These are phyloP conservation scores for Cladosporium austrohemisphaericum DNA, from an alignment of 2,329 filamentous ascomycete species.

Conservation along the genomic window DNA sequence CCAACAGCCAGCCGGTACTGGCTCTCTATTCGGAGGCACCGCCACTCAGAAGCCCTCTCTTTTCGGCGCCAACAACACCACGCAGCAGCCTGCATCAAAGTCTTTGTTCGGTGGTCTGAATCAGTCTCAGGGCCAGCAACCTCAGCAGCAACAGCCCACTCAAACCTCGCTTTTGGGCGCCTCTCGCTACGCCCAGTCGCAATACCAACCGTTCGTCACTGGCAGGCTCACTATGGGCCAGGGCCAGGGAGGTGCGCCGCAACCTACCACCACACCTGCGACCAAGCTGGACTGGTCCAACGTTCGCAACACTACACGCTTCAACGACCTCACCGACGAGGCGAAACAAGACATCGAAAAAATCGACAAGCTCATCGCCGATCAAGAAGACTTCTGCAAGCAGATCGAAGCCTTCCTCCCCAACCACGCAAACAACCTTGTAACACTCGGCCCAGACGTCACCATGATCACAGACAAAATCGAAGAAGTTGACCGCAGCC, in stretches of 20 bases:
- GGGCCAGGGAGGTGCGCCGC: conserved; percentile 36
- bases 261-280: conserved; percentile 51
- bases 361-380: conserved; percentile 76
- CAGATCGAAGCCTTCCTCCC: conserved; percentile 67
- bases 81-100: conserved; percentile 10
- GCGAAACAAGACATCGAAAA: conserved; percentile 73
- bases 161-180: conserved; percentile 26
- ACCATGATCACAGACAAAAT: conserved; percentile 59
- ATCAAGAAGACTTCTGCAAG: conserved; percentile 71
- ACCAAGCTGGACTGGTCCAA: conserved; percentile 75
- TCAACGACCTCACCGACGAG: conserved; percentile 81
- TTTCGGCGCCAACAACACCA: conserved; percentile 12
- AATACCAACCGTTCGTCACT: conserved; percentile 27
- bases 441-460: conserved; percentile 63
- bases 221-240: conserved; percentile 46
- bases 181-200: conserved; percentile 22
- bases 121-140: conserved; percentile 23
- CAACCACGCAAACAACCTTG: conserved; percentile 59
- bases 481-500: conserved; percentile 59
- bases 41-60: conserved; percentile 20
- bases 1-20: neutral
- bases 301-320: conserved; percentile 82
- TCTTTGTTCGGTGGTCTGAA: conserved; percentile 19
- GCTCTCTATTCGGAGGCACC: conserved; percentile 28
- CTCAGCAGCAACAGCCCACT: conserved; percentile 30